Evolutionary conservation across 805 yeast species (phyloP).

Genomic region (Kodamaea kaohsiungensis): DNA sequence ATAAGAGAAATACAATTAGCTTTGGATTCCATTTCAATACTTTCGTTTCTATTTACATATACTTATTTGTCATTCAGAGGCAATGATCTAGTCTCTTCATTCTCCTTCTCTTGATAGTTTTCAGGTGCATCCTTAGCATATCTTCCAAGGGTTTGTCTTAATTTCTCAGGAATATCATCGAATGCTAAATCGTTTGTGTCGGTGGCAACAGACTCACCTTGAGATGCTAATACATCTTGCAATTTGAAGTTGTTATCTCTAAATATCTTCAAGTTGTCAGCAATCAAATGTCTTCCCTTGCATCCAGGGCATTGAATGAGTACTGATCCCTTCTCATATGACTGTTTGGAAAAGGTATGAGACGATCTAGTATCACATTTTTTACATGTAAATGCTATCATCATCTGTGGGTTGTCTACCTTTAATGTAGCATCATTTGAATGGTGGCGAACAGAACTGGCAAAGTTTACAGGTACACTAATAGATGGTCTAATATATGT

Average conservation of each 20-base stretch:
- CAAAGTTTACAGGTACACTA: not conserved
- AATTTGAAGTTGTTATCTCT: constrained; percentile 76
- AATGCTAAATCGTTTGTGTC: constrained; percentile 68
- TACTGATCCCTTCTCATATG: constrained; percentile 84
- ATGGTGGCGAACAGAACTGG: not conserved
- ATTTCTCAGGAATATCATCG: constrained; percentile 63
- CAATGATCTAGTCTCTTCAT: constrained; percentile 4
- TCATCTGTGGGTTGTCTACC: constrained; percentile 73
- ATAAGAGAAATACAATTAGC: too few species aligned
- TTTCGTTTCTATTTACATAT: not conserved
- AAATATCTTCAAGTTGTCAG: constrained; percentile 72
- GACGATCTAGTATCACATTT: constrained; percentile 80
- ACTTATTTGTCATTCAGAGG: constrained; percentile 1
- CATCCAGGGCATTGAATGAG: constrained; percentile 92
- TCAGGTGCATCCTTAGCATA: constrained; percentile 69
- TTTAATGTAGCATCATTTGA: constrained; percentile 33
- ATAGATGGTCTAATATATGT: not conserved
- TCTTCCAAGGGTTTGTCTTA: constrained; percentile 55
- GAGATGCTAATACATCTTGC: constrained; percentile 71
- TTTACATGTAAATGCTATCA: constrained; percentile 92
- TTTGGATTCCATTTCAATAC: too few species aligned
- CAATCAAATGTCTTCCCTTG: constrained; percentile 82
- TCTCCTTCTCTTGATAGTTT: constrained; percentile 18
- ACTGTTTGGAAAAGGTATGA: constrained; percentile 90
- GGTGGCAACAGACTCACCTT: constrained; percentile 74